Evolutionary conservation across 106 monocot genomes (phyloP).

Genomic region (Iris macrosiphon): DNA sequence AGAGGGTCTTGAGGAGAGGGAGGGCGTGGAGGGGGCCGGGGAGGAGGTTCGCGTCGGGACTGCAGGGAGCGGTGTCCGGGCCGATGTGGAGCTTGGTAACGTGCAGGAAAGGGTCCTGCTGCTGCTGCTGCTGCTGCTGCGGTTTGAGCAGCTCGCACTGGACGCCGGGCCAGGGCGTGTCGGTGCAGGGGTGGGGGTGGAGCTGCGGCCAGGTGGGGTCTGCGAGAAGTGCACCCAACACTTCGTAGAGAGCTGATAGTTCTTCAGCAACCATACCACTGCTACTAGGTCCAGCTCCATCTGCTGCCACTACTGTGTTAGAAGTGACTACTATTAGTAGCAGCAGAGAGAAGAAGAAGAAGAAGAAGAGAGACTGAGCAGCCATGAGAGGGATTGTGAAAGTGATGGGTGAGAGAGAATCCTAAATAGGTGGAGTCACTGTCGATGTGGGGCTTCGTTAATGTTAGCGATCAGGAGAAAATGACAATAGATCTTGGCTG

Average conservation of each 20-base stretch:
- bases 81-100: slow-evolving; percentile 64
- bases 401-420: too few species aligned
- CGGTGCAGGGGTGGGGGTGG: slow-evolving; percentile 66
- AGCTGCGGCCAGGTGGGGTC: slow-evolving; percentile 45
- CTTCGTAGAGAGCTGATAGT: slow-evolving; percentile 27
- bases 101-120: slow-evolving; percentile 33
- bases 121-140: background rate
- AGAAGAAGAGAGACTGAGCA: too few species aligned
- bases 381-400: too few species aligned
- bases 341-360: too few species aligned
- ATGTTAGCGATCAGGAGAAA: too few species aligned
- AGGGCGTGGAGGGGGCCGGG: slow-evolving; percentile 29
- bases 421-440: too few species aligned
- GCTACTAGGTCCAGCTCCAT: too few species aligned
- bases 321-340: too few species aligned
- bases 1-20: slow-evolving; percentile 54
- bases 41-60: slow-evolving; percentile 30
- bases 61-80: slow-evolving; percentile 60
- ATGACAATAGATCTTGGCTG: too few species aligned
- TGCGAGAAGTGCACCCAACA: slow-evolving; percentile 32
- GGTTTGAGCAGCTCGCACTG: slow-evolving; percentile 44
- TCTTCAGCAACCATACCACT: slow-evolving; percentile 37
- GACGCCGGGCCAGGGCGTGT: slow-evolving; percentile 70
- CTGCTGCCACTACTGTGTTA: too few species aligned
- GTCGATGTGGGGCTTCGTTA: too few species aligned